A percentile compares a stretch with the other conserved stretches of the same genome.
These are phyloP conservation scores for Trifolium subterraneum DNA, from an alignment of 306 rosid species.

Conservation along the genomic window DNA sequence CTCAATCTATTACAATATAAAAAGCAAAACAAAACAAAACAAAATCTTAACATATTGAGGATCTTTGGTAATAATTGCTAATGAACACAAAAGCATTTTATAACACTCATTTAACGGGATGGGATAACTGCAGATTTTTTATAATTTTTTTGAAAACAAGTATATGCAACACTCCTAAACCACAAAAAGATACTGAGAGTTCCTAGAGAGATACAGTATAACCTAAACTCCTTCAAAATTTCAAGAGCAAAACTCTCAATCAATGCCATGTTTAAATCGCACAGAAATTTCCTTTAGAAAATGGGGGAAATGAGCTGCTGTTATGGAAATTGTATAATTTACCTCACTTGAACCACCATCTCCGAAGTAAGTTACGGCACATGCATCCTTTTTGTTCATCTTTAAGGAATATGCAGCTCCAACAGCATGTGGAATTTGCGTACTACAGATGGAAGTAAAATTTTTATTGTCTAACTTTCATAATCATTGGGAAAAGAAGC, in stretches of 20 bases:
- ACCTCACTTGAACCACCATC: slow-evolving; percentile 99
- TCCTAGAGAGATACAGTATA: slow-evolving; percentile 10
- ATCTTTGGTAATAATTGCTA: slow-evolving; percentile 28
- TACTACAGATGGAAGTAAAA: slow-evolving; percentile 48
- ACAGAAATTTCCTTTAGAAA: slow-evolving; percentile 1
- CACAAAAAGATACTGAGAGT: not conserved
- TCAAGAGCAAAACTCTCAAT: slow-evolving; percentile 18
- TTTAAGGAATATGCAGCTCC: slow-evolving; percentile 97
- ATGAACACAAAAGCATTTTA: slow-evolving; percentile 18
- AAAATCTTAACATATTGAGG: not conserved
- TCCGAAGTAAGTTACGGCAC: slow-evolving; percentile 82
- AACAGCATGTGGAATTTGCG: slow-evolving; percentile 94
- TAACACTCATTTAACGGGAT: slow-evolving; percentile 5
- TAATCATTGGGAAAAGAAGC: not conserved
- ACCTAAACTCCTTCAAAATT: not conserved
- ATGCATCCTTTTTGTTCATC: slow-evolving; percentile 84
- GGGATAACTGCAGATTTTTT: not conserved
- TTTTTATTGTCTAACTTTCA: slow-evolving; percentile 18
- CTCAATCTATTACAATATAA: slow-evolving; percentile 31
- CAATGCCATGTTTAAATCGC: slow-evolving; percentile 2
- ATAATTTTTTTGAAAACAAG: not conserved
- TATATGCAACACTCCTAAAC: slow-evolving; percentile 4
- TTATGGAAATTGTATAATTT: slow-evolving; percentile 27
- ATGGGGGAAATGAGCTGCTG: slow-evolving; percentile 6
- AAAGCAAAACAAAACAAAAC: slow-evolving; percentile 17